Evolutionary conservation across 148 eudicot genomes (phyloP).

Genomic region (Silene uniflora): DNA sequence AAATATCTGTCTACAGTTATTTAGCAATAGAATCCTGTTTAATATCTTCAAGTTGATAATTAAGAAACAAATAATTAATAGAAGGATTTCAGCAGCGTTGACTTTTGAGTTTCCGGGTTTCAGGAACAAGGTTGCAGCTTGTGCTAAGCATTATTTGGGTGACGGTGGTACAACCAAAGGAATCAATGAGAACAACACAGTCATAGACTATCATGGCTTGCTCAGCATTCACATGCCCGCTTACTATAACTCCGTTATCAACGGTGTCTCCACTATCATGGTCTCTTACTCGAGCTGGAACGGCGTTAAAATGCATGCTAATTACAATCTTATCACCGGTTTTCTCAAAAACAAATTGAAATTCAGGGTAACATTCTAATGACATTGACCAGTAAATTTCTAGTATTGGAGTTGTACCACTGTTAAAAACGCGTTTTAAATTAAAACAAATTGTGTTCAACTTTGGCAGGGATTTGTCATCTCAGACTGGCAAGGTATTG

Average conservation of each 20-base stretch:
- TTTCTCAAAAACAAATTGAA: constrained; percentile 59
- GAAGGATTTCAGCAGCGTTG: not conserved
- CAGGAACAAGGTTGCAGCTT: constrained; percentile 71
- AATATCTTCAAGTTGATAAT: no score
- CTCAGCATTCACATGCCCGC: constrained; percentile 76
- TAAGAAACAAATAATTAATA: no score
- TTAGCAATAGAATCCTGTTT: no score
- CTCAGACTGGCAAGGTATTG: constrained; percentile 72
- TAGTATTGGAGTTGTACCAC: no score
- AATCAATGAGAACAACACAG: constrained; percentile 62
- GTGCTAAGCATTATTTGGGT: constrained; percentile 83
- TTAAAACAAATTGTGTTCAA: not conserved
- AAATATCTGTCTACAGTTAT: no score
- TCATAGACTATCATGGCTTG: constrained; percentile 48
- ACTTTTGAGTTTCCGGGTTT: not conserved
- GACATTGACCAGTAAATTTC: not conserved
- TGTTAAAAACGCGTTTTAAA: not conserved
- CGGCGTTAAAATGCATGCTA: constrained; percentile 77
- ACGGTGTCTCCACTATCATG: constrained; percentile 78
- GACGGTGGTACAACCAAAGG: constrained; percentile 89
- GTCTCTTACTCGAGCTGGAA: constrained; percentile 91
- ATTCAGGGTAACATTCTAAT: constrained; percentile 46
- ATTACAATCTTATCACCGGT: constrained; percentile 49
- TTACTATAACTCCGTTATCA: constrained; percentile 56
- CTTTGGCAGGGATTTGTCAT: constrained; percentile 76